A percentile compares a stretch with the other conserved stretches of the same genome.
Conservation (phyloP, 352 stramenopile genomes). For the Pythium scleroteichum region DNA sequence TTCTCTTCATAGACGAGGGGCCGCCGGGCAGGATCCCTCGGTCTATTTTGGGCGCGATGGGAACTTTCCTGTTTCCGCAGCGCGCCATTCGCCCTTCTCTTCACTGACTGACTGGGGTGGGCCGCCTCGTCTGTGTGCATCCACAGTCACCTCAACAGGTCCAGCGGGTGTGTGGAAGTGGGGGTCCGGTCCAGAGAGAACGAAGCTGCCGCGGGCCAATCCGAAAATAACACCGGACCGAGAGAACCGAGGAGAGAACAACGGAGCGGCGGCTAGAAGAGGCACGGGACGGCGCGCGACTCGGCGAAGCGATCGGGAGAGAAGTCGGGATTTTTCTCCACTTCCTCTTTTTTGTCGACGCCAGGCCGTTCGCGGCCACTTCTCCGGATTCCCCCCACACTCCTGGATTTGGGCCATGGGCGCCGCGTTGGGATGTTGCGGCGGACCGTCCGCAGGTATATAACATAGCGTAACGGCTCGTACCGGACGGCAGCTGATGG, state of each 20-base stretch:
- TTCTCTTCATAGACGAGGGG: no score
- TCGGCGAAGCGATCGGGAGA: neutral
- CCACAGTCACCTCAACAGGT: constrained; percentile 11
- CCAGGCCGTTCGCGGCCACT: neutral
- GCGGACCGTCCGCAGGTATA: constrained; percentile 26
- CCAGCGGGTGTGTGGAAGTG: neutral
- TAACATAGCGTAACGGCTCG: no score
- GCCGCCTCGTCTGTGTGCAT: constrained; percentile 15
- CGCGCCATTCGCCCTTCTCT: constrained; percentile 8
- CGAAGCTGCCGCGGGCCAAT: neutral
- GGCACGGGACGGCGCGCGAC: neutral
- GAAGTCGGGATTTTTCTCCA: constrained; percentile 14
- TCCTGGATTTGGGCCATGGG: constrained; percentile 40
- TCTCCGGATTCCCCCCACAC: constrained; percentile 7
- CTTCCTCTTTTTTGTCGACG: constrained; percentile 2
- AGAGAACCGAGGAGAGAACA: neutral
- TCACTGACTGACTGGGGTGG: constrained; percentile 5
- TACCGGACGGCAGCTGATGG: neutral
- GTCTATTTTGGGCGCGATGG: constrained; percentile 14
- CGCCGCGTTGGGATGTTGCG: constrained; percentile 58
- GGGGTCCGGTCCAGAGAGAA: neutral
- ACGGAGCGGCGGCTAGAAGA: constrained; percentile 7
- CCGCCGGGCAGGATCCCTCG: no score
- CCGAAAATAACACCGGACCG: constrained; percentile 16
- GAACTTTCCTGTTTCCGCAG: constrained; percentile 13